Percentiles rank a stretch among this genome's conserved stretches.
Conservation (phyloP, 139 green algal species). For the Diplosphaera chodatii region DNA sequence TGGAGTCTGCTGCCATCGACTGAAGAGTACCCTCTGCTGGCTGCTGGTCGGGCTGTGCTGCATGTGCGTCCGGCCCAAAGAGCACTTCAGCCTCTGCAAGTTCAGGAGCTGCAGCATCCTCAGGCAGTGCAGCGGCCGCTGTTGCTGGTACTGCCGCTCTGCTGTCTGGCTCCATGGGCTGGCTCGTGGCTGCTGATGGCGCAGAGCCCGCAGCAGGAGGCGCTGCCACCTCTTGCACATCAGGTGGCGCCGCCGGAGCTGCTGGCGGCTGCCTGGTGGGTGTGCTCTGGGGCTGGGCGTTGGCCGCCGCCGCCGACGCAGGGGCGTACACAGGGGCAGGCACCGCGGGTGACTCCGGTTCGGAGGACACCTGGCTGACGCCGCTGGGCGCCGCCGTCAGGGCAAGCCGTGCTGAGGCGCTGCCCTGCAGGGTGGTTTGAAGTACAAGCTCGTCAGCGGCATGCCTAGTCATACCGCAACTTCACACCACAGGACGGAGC, state of each 20-base stretch:
- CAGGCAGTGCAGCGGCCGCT: no score
- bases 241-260: no score
- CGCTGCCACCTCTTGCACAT: neutral
- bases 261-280: neutral
- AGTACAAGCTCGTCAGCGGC: neutral
- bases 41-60: no score
- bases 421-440: slow-evolving; percentile 12
- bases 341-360: neutral
- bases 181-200: no score
- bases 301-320: neutral
- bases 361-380: neutral
- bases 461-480: neutral
- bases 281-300: neutral
- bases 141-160: no score
- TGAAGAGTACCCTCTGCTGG: no score
- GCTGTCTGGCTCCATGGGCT: no score
- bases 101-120: no score
- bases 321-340: neutral
- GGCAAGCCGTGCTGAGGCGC: slow-evolving; percentile 47
- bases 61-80: no score
- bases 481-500: neutral
- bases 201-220: no score
- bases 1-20: no score
- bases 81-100: no score
- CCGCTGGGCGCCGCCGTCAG: slow-evolving; percentile 43